Percentiles rank a stretch among this genome's conserved stretches.
These are phyloP conservation scores for Talaromyces rugulosus DNA, from an alignment of 2,329 filamentous ascomycete genomes.

Conservation along the genomic window DNA sequence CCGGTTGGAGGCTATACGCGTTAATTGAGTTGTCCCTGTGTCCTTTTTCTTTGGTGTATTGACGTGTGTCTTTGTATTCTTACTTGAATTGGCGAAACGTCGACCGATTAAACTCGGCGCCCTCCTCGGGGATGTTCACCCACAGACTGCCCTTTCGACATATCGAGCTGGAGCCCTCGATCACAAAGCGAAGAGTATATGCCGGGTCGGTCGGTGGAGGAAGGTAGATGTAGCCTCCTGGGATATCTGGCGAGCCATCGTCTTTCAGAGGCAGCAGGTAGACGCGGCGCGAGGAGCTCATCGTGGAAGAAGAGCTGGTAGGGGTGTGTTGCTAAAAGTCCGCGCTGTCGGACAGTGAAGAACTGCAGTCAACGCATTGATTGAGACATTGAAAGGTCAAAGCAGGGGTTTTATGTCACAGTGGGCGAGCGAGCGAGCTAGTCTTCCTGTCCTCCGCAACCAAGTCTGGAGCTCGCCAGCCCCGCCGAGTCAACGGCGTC, in stretches of 20 bases:
- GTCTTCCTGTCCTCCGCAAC: neutral
- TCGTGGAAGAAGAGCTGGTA: slow-evolving; percentile 11
- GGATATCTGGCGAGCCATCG: slow-evolving; percentile 83
- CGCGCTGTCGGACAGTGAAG: neutral
- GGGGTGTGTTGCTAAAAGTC: neutral
- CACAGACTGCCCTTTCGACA: slow-evolving; percentile 91
- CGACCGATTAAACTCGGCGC: slow-evolving; percentile 69
- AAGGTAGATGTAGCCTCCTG: slow-evolving; percentile 87
- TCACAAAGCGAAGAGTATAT: slow-evolving; percentile 79
- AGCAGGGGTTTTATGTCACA: neutral
- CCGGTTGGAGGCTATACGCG: slow-evolving; percentile 63
- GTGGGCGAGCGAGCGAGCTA: neutral
- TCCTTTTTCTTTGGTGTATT: neutral
- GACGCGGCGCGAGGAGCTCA: slow-evolving; percentile 48
- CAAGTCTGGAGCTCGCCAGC: neutral
- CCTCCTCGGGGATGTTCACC: slow-evolving; percentile 86
- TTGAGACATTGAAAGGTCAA: neutral
- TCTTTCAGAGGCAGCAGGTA: slow-evolving; percentile 90
- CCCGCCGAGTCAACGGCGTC: neutral
- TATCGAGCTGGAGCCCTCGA: slow-evolving; percentile 93
- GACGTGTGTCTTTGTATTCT: slow-evolving; percentile 25
- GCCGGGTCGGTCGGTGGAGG: slow-evolving; percentile 69
- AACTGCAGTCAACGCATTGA: neutral
- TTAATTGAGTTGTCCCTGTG: slow-evolving; percentile 10
- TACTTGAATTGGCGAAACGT: slow-evolving; percentile 88